Percentiles rank a stretch among this genome's conserved stretches.
phyloP scores from a whole-genome alignment of 768 basidiomycete genomes.

The Serendipita indica region DNA sequence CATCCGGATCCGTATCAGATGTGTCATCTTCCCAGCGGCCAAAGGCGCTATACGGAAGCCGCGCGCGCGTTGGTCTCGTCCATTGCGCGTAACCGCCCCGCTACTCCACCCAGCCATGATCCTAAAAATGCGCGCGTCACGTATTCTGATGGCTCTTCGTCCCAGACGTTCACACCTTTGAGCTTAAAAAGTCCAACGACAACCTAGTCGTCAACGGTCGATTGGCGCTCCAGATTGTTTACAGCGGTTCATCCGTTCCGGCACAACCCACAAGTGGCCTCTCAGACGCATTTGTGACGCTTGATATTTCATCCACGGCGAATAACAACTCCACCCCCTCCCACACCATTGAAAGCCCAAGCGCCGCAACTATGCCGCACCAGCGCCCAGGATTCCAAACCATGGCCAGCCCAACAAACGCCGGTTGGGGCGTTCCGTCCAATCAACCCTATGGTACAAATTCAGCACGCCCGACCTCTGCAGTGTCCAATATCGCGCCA shows the following conservation, averaged over 20 bases:
- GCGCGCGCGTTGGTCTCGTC: no score
- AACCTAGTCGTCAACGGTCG: conserved; percentile 96
- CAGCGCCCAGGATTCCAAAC: conserved; percentile 18
- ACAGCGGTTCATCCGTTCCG: conserved; percentile 31
- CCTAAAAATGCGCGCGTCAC: no score
- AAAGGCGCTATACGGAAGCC: no score
- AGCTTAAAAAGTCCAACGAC: conserved; percentile 98
- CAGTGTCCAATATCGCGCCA: conserved; percentile 6
- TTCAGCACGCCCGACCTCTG: conserved; percentile 11
- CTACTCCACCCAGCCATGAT: no score
- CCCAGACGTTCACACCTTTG: conserved; percentile 91
- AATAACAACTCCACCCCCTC: conserved; percentile 50
- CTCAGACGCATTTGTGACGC: conserved; percentile 23
- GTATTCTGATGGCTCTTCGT: neutral
- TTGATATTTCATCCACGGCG: conserved; percentile 41
- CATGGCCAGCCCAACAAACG: conserved; percentile 18
- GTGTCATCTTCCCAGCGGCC: no score
- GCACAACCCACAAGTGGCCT: conserved; percentile 7
- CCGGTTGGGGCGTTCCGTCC: neutral
- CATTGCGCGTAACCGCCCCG: no score
- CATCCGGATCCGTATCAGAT: no score
- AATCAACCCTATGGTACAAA: neutral
- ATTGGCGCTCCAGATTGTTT: conserved; percentile 65
- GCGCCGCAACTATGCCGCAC: conserved; percentile 29
- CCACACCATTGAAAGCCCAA: conserved; percentile 26